Evolutionary conservation across 73 alveolate species (phyloP).

Genomic region (Breviolum minutum): DNA sequence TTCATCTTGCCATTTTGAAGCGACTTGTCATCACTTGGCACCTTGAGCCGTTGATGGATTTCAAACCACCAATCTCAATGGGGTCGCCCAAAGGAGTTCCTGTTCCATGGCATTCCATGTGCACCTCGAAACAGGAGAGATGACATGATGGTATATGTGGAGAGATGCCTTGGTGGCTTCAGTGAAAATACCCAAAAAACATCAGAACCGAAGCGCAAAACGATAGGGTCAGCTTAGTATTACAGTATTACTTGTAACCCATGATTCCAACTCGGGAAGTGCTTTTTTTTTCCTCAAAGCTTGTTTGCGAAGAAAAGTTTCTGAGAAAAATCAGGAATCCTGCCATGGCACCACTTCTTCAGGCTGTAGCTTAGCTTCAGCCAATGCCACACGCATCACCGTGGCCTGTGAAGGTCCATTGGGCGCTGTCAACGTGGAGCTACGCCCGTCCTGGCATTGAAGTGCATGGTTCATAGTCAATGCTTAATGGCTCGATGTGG

Average conservation of each 20-base stretch:
- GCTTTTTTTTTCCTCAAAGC: not conserved
- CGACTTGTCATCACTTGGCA: too few relatives aligned
- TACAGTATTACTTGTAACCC: not conserved
- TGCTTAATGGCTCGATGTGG: too few relatives aligned
- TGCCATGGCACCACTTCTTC: conserved; percentile 36
- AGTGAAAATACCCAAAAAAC: not conserved
- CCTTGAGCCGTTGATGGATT: conserved; percentile 57
- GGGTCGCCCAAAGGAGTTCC: conserved; percentile 95
- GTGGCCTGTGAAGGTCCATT: conserved; percentile 84
- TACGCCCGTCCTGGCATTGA: conserved; percentile 70
- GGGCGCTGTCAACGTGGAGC: conserved; percentile 95
- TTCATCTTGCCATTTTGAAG: too few relatives aligned
- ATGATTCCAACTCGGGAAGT: not conserved
- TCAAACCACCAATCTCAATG: conserved; percentile 79
- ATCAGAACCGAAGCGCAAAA: not conserved
- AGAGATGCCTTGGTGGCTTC: not conserved
- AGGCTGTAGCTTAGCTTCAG: conserved; percentile 73
- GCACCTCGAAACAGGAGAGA: not conserved
- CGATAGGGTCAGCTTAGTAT: too few relatives aligned
- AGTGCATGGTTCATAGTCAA: too few relatives aligned
- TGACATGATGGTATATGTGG: too few relatives aligned
- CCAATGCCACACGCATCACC: conserved; percentile 85
- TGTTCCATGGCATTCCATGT: conserved; percentile 95
- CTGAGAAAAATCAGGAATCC: not conserved
- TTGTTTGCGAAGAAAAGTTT: not conserved